Base-by-base conservation (phyloP, 192 early-diverging fungal genomes). In the Bifiguratus adelaidae region DNA sequence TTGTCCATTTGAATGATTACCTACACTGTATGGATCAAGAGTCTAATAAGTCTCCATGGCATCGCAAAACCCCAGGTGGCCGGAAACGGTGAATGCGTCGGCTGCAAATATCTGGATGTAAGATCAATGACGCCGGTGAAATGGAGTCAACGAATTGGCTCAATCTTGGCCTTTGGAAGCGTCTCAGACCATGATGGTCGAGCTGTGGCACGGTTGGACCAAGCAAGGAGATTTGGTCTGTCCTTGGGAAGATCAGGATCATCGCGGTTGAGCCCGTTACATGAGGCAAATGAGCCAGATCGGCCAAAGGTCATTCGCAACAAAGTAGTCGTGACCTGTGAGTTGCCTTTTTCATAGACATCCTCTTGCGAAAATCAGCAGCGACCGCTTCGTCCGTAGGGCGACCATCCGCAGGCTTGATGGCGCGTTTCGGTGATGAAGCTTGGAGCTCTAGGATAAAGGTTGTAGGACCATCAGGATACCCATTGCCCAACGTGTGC, bases 261-360 rank as follows among this genome's bases (percentile, higher is more conserved):
- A 16, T 21, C 38, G 3, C 38, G 38, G 38, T 41, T 41, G 38
- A 41, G 18, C 18, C 18, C 38, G 22, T 41, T 41, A 41, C 18
- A 41, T 41, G 22, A 4, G 38, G 38, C 1, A 41, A 21, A 21
- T 41, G 38, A 4, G 38, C 18, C 22, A 41, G 3, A 3, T 41
- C 38, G 22, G 38, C 38, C 18, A 41, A 21, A 18, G 38, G 12
- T 41, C 38, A 21, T 41, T 41, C 1, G 18, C 38, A 4, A 41
- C 38, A 41, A 41, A 41, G 38, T 21, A 41, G 22, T 41, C 38
- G 22, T 41, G 38, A 41, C 38, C 38, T 2, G 38, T 21, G 22
- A 41, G 38, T 41, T 41, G 38, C n/a, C n/a, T 41, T 41, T 41
- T 16, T 41, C 38, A 21, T 41, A 41, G 38, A 41, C 3, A 21